A percentile compares a stretch with the other conserved stretches of the same genome.
phyloP scores from a whole-genome alignment of 139 green algal genomes.

The Tetradesmus obliquus region DNA sequence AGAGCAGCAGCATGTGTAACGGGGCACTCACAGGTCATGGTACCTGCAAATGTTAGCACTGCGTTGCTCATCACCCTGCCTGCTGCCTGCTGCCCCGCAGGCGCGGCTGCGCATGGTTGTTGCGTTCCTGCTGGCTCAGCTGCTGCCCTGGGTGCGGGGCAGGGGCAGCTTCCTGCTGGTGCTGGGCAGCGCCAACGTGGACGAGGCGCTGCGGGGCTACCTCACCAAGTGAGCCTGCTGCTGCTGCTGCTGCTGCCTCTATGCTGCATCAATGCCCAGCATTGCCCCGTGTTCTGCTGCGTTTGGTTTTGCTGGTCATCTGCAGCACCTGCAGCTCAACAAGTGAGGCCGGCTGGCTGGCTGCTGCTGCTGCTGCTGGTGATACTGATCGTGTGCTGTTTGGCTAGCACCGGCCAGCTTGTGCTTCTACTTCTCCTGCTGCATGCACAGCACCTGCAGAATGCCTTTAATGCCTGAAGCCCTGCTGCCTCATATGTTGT shows the following conservation, averaged over 20 bases:
- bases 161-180: slow-evolving; percentile 92
- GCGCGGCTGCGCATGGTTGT: slow-evolving; percentile 97
- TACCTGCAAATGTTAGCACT: neutral
- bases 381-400: slow-evolving; percentile 13
- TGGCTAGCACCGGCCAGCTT: too few species aligned
- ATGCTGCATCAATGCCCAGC: too few species aligned
- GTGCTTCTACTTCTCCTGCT: too few species aligned
- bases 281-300: too few species aligned
- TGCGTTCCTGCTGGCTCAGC: slow-evolving; percentile 93
- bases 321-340: too few species aligned
- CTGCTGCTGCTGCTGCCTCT: slow-evolving; percentile 40
- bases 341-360: too few species aligned
- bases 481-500: too few species aligned
- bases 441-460: too few species aligned
- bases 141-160: slow-evolving; percentile 78
- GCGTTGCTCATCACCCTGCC: neutral
- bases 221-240: slow-evolving; percentile 53
- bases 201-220: slow-evolving; percentile 94
- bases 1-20: too few species aligned
- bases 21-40: neutral
- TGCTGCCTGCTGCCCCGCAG: slow-evolving; percentile 46
- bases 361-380: neutral
- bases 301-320: too few species aligned
- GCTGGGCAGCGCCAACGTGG: slow-evolving; percentile 95
- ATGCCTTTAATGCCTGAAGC: neutral